phyloP scores from a whole-genome alignment of 306 rosid genomes.

The Prunus salicina region DNA sequence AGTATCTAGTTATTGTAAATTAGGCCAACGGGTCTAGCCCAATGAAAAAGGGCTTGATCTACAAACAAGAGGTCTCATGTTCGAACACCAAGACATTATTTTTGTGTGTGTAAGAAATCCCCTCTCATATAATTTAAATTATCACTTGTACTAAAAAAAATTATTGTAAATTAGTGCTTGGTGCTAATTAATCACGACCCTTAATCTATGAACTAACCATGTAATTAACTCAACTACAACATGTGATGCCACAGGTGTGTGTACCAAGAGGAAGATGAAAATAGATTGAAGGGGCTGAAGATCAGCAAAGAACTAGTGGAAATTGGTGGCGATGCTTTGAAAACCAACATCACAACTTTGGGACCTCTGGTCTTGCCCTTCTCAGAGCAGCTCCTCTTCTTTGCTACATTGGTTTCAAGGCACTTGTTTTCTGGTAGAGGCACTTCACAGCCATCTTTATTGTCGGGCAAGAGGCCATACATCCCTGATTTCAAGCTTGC shows the following conservation, averaged over 20 bases:
- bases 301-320: constrained; percentile 87
- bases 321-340: constrained; percentile 93
- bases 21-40: rapidly evolving
- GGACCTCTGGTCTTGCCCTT: constrained; percentile 91
- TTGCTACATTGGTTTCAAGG: constrained; percentile 65
- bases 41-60: no score
- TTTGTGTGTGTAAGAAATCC: no score
- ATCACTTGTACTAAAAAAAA: no score
- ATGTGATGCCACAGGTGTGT: constrained; percentile 52
- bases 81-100: no score
- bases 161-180: no score
- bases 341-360: constrained; percentile 89
- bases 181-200: no score
- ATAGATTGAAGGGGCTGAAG: constrained; percentile 69
- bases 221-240: background rate
- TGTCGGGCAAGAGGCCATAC: constrained; percentile 61
- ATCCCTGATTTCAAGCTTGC: constrained; percentile 93
- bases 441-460: constrained; percentile 12
- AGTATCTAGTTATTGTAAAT: no score
- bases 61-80: no score
- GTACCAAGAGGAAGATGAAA: constrained; percentile 93
- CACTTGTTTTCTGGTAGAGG: constrained; percentile 50
- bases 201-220: background rate
- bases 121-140: no score
- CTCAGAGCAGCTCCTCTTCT: constrained; percentile 87